Percentiles rank a stretch among this genome's conserved stretches.
phyloP scores from a whole-genome alignment of 306 rosid genomes.

The Morella rubra region DNA sequence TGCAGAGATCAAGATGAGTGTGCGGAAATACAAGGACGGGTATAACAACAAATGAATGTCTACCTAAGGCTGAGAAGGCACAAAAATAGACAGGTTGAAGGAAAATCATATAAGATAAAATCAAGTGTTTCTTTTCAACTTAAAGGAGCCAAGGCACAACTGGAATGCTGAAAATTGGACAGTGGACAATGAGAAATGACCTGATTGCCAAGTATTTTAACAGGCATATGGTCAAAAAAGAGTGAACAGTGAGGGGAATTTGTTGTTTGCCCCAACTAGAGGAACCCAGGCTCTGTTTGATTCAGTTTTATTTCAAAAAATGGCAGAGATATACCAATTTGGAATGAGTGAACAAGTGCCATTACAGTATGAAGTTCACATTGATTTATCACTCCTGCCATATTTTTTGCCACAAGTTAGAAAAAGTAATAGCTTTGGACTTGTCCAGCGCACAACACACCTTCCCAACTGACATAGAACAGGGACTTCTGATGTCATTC shows the following conservation, averaged over 20 bases:
- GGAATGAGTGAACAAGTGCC: not conserved
- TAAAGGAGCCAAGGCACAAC: not conserved
- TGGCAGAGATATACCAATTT: not conserved
- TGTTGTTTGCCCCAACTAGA: not conserved
- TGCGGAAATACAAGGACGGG: not conserved
- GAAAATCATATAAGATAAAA: not conserved
- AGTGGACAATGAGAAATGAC: not conserved
- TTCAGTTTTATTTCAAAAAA: too few species aligned
- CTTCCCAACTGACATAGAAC: slow-evolving; percentile 8
- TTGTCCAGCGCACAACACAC: not conserved
- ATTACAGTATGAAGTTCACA: not conserved
- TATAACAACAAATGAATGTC: not conserved
- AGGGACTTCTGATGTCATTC: not conserved
- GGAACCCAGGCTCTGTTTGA: not conserved
- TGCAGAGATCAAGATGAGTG: not conserved
- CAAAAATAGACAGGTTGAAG: not conserved
- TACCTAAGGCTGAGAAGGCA: not conserved
- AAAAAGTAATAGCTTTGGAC: not conserved
- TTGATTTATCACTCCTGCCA: not conserved
- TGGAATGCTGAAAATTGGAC: not conserved
- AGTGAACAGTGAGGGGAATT: not conserved
- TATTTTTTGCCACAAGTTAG: not conserved
- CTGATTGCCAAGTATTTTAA: not conserved
- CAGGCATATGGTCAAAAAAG: not conserved
- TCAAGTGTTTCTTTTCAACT: not conserved